These are phyloP conservation scores for Paecilomyces formosus DNA, from an alignment of 2,329 filamentous ascomycete species.

Conservation along the genomic window DNA sequence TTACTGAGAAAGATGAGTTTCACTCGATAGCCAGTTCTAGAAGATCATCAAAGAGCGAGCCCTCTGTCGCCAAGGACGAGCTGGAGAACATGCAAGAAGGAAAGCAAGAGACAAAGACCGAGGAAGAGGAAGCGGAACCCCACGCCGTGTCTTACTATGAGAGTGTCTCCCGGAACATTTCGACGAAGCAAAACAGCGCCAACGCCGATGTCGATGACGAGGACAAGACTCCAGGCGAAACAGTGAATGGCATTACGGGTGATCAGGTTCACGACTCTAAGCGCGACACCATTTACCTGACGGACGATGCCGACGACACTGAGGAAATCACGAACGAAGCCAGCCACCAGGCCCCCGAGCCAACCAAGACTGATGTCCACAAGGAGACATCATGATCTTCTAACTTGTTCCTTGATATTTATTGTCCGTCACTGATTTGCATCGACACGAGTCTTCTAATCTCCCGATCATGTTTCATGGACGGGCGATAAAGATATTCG, in stretches of 20 bases:
- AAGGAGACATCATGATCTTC: not conserved
- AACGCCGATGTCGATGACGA: not conserved
- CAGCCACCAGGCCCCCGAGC: not conserved
- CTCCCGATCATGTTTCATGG: not conserved
- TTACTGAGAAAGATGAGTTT: constrained; percentile 32
- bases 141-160: not conserved
- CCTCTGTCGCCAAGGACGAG: not conserved
- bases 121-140: not conserved
- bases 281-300: not conserved
- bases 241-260: not conserved
- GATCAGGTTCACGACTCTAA: not conserved
- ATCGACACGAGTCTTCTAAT: not conserved
- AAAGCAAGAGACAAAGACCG: not conserved
- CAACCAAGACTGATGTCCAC: not conserved
- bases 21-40: constrained; percentile 32
- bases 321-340: not conserved
- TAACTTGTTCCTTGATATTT: not conserved
- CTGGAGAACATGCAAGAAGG: not conserved
- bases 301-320: not conserved
- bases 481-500: not conserved
- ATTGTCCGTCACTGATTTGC: not conserved
- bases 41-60: constrained; percentile 21
- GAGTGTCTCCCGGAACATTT: not conserved
- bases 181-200: not conserved
- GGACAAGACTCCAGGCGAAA: not conserved